Base-by-base conservation (phyloP, 306 rosid genomes). In the Lupinus albus region DNA sequence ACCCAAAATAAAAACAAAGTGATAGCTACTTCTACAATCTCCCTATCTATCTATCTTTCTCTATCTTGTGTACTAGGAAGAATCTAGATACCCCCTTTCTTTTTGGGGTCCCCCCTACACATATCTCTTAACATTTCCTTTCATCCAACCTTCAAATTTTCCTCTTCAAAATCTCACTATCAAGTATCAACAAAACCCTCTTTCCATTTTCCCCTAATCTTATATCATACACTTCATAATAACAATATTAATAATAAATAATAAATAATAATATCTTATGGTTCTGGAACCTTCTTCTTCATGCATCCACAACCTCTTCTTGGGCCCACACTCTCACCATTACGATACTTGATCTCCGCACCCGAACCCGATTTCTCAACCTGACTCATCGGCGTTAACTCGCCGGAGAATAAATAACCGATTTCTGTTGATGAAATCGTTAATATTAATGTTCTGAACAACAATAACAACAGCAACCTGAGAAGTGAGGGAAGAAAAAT, bases 311-410 rank as follows among this genome's bases (percentile, higher is more conserved):
- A 21, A 2, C 28, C 28, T 75, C 77, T 78, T 71, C 83, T 78
- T 84, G 86, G 91, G 45, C 83, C 80, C 28, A 21, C 28, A 59
- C 11, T 0, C 48, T 1, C 18, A 4, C 13, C 47, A 69, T 55
- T 66, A 48, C 80, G 57, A 81, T 79, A 88, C 87, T 79, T 84
- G 82, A 84, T 68, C 86, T 82, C 75, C 85, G 89, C 41, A 2
- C 73, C 73, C 54, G 76, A 62, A 13, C 25, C 25, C 25, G 25
- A 20, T 80, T 71, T 6, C 52, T 33, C 64, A 6, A 13, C 69
- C 55, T 2, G 8, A 36, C 50, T 41, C 60, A 12, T 81, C 17
- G 45, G 25, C 25, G 25, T 1, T 1, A 20, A 20, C 25, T 2
- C 25, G 25, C 25, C 25, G 25, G 25, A 20, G 25, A 20, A 20